Percentiles rank a stretch among this genome's conserved stretches.
Conservation (phyloP, 2,329 filamentous ascomycete species). For the Uncinocarpus reesii region DNA sequence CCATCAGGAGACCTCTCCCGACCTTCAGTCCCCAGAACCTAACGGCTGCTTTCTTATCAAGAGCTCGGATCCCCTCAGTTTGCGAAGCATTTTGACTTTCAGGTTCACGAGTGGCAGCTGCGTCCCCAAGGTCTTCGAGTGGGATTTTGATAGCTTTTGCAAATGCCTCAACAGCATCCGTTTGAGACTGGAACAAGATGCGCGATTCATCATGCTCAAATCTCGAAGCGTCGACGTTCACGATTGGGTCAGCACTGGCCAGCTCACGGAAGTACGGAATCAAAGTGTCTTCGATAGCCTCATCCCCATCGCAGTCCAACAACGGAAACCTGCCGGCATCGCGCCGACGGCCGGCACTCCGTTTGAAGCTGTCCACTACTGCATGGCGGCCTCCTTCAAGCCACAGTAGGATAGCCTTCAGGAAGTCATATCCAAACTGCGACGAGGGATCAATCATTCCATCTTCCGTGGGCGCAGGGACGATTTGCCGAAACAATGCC, state of each 20-base stretch:
- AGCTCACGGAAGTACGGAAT: constrained; percentile 50
- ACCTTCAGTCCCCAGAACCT: constrained; percentile 52
- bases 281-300: constrained; percentile 47
- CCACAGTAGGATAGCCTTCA: constrained; percentile 55
- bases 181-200: constrained; percentile 44
- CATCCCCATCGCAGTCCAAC: constrained; percentile 39
- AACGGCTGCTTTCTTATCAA: constrained; percentile 27
- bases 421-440: constrained; percentile 54
- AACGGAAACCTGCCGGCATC: constrained; percentile 44
- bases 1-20: constrained; percentile 49
- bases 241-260: constrained; percentile 42
- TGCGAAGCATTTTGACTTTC: constrained; percentile 6
- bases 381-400: constrained; percentile 48
- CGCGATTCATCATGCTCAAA: constrained; percentile 49
- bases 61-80: constrained; percentile 21
- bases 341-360: constrained; percentile 32
- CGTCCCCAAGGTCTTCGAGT: constrained; percentile 41
- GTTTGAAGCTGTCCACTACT: constrained; percentile 48
- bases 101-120: constrained; percentile 23
- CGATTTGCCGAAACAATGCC: constrained; percentile 41
- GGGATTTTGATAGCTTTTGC: constrained; percentile 44
- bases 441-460: constrained; percentile 32
- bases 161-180: constrained; percentile 48
- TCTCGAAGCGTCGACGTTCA: constrained; percentile 48
- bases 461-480: constrained; percentile 39